A percentile compares a stretch with the other conserved stretches of the same genome.
Evolutionary conservation across 148 eudicot genomes (phyloP).

Genomic region (Camellia sinensis): DNA sequence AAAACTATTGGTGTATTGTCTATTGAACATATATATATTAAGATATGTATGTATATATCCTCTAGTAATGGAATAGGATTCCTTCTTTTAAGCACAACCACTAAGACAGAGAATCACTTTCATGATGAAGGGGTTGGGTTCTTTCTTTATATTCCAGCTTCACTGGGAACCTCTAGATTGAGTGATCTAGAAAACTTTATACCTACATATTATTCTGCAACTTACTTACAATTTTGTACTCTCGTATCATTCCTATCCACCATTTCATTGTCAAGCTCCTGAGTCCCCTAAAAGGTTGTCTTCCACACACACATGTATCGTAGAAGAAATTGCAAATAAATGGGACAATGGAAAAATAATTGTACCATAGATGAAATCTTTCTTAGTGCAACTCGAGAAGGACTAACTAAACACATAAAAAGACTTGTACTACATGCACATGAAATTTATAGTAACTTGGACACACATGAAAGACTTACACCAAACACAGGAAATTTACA

Average conservation of each 20-base stretch:
- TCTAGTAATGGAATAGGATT: background rate
- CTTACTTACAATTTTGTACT: background rate
- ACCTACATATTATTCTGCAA: constrained; percentile 19
- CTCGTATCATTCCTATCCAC: constrained; percentile 23
- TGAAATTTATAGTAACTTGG: too few relatives aligned
- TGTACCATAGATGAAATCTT: too few relatives aligned
- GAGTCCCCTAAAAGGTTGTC: background rate
- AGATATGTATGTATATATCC: background rate
- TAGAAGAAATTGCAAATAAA: too few relatives aligned
- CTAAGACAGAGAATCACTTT: too few relatives aligned
- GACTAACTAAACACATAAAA: too few relatives aligned
- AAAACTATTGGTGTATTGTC: constrained; percentile 8
- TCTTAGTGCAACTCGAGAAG: too few relatives aligned
- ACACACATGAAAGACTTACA: too few relatives aligned
- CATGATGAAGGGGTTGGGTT: background rate
- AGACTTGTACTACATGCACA: too few relatives aligned
- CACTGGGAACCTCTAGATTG: constrained; percentile 18
- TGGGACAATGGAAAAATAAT: too few relatives aligned
- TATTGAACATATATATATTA: background rate
- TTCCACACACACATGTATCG: too few relatives aligned
- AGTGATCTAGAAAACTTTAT: constrained; percentile 29
- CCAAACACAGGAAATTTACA: too few relatives aligned
- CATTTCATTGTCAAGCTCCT: background rate
- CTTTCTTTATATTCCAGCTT: constrained; percentile 24
- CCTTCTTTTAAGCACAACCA: too few relatives aligned